Evolutionary conservation across 1,284 basidiomycete species (phyloP).

Genomic region (Ganoderma lingzhi): DNA sequence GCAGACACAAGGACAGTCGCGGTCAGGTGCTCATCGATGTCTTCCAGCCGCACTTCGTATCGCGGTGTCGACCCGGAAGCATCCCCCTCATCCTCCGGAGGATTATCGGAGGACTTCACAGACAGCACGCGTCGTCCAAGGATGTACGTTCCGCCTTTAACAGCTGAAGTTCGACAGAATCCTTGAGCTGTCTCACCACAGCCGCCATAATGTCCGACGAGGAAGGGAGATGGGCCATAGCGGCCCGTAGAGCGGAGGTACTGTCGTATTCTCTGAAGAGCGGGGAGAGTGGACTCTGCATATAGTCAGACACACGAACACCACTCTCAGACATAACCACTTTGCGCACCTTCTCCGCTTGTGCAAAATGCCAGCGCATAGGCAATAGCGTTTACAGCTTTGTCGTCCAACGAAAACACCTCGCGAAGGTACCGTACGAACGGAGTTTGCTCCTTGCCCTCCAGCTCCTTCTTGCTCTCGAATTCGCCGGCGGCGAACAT

Average conservation of each 20-base stretch:
- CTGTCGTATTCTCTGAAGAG: constrained; percentile 70
- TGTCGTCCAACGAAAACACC: constrained; percentile 67
- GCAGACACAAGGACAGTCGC: constrained; percentile 56
- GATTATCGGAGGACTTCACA: constrained; percentile 41
- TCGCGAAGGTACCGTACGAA: constrained; percentile 70
- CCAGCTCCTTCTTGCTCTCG: constrained; percentile 67
- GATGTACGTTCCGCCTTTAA: constrained; percentile 87
- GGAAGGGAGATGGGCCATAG: constrained; percentile 91
- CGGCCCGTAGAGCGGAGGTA: constrained; percentile 86
- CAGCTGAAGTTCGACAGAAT: constrained; percentile 90
- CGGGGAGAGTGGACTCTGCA: constrained; percentile 69
- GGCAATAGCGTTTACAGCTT: constrained; percentile 66
- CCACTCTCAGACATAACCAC: constrained; percentile 7
- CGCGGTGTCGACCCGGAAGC: constrained; percentile 15
- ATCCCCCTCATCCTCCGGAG: constrained; percentile 13
- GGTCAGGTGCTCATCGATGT: constrained; percentile 62
- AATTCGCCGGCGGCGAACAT: constrained; percentile 82
- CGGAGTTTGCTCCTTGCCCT: constrained; percentile 61
- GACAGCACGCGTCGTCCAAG: constrained; percentile 68
- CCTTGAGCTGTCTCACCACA: constrained; percentile 93
- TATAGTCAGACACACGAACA: not conserved
- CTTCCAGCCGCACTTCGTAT: constrained; percentile 64
- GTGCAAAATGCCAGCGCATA: constrained; percentile 80
- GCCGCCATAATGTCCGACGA: constrained; percentile 95
- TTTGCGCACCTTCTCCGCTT: constrained; percentile 54